Evolutionary conservation across 768 basidiomycete species (phyloP).

Genomic region (Termitomyces bulborhizus): DNA sequence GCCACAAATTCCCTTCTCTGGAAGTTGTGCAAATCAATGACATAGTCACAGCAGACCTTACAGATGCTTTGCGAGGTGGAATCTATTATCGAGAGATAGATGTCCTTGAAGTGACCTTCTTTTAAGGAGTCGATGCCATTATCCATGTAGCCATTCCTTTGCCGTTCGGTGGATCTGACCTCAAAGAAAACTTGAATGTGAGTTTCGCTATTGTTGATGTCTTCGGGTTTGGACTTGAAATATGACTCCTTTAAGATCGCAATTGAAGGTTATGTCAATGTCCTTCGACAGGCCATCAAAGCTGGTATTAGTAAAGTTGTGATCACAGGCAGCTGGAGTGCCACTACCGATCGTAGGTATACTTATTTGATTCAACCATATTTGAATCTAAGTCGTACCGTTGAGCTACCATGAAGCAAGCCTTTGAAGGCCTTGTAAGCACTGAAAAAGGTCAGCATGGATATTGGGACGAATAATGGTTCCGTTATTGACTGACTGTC

Average conservation of each 20-base stretch:
- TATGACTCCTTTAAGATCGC: conserved; percentile 17
- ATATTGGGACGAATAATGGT: not conserved
- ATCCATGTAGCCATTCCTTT: conserved; percentile 31
- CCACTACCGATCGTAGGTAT: conserved; percentile 15
- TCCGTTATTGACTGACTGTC: not conserved
- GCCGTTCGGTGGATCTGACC: conserved; percentile 10
- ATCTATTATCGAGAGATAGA: not conserved
- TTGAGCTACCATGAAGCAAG: conserved; percentile 11
- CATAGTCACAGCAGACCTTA: conserved; percentile 24
- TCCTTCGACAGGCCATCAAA: conserved; percentile 29
- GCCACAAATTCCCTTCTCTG: conserved; percentile 11
- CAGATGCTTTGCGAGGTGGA: conserved; percentile 36
- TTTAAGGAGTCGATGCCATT: conserved; percentile 30
- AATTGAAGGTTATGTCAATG: conserved; percentile 27
- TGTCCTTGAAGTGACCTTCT: not conserved
- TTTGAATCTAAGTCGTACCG: not conserved
- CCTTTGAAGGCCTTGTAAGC: conserved; percentile 15
- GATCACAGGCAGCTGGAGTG: conserved; percentile 23
- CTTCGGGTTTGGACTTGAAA: not conserved
- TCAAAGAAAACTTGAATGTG: conserved; percentile 12
- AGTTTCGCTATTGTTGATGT: not conserved
- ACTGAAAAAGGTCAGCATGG: conserved; percentile 18
- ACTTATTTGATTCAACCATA: not conserved
- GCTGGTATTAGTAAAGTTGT: conserved; percentile 25
- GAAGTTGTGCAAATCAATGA: conserved; percentile 18